Evolutionary conservation across 306 rosid genomes (phyloP), one percentile per base, ranked within the genome.

Genomic region (Oemleria cerasiformis): DNA sequence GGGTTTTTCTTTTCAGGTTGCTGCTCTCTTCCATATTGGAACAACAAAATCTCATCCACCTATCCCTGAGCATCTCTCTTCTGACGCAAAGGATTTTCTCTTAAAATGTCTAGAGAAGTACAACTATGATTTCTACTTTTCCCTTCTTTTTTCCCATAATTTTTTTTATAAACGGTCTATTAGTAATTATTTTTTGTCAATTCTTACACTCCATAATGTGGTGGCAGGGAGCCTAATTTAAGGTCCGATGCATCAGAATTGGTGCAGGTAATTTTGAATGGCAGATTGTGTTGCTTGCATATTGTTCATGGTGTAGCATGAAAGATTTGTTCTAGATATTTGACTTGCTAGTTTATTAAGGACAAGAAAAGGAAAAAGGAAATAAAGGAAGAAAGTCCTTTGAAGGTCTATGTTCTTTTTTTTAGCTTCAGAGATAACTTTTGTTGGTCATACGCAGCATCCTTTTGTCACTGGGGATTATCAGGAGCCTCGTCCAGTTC

Each of bases 41-140:
- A 86, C 89, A 62, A 92, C 98, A 60, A 90, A 88, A 80, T 86
- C 96, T 75, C 98, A 92, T 83, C 98, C 98, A 48, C 97, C 98
- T 41, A 90, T 92, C 70, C 98, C 98, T 5, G 98, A 88, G 71
- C 96, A 90, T 75, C 92, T 92, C 44, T 90, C 96, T 63, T 77
- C 78, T 63, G 98, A 92, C 82, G 98, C 96, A 19, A 81, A 88
- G 75, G 96, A 90, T 73, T 92, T 92, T 82, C 83, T 92, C 75
- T 77, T 90, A 66, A 88, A 90, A 81, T 92, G 98, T 75, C 79
- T 92, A 80, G 92, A 88, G 40, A 79, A 88, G 98, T 92, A 90
- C 66, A 40, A 67, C 54, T 44, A 21, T 64, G 36, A 67, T 78
- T 69, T 77, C 75, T 67, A 34, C 57, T 59, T 63, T 43, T 59